Evolutionary conservation across 2,329 filamentous ascomycete genomes (phyloP), one percentile per base, ranked within the genome.

Genomic region (Leptographium wingfieldii): DNA sequence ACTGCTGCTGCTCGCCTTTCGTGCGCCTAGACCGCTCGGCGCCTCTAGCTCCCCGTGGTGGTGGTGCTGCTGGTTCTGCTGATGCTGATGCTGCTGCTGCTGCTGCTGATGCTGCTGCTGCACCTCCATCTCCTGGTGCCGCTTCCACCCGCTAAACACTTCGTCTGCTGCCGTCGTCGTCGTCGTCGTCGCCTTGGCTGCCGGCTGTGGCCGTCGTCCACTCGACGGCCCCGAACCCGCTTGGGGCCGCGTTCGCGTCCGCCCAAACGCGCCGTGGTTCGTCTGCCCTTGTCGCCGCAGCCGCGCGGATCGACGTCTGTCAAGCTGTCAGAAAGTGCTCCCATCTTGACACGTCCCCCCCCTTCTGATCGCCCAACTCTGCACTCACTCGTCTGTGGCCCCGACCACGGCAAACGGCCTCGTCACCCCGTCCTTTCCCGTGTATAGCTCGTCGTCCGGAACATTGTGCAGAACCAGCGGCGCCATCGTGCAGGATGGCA

Each of bases 381-480:
- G 4, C 38, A 40, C 38, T 1, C 38, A 64, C 63, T 65, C 64
- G 29, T 65, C 64, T 22, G 60, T 55, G 9, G 60, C 60, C 9
- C 63, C 64, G 46, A 85, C 77, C 78, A 86, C 83, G 63, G 83
- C 84, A 68, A 85, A 87, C 2, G 84, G 84, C 63, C 84, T 74
- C 69, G 81, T 80, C 64, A 86, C 69, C 63, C 84, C 84, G 71
- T 86, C 84, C 58, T 85, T 81, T 60, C 84, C 84, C 6, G 82
- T 73, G 68, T 85, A 86, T 56, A 83, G 80, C 68, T 86, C 84
- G 57, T 86, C 83, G 65, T 86, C 83, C 60, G 83, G 83, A 64
- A 86, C 84, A 68, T 85, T 86, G 69, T 87, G 84, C 40, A 87
- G 74, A 67, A 86, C 85, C 61, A 86, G 74, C 65, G 84, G 84